Conservation (phyloP, 2,329 filamentous ascomycete species). For the Hypomyces perniciosus region DNA sequence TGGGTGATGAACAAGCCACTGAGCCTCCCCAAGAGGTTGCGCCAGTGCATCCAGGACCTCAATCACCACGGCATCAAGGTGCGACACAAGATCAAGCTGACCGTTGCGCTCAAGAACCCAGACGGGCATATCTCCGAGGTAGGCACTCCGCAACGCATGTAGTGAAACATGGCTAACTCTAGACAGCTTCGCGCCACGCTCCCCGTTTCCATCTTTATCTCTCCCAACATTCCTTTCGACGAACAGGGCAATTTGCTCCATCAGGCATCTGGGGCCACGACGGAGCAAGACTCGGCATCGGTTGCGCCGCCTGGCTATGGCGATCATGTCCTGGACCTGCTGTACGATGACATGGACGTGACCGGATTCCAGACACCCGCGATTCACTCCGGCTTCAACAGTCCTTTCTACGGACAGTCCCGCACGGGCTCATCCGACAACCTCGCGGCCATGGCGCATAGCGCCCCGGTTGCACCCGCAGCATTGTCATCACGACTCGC, state of each 20-base stretch:
- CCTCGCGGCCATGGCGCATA: slow-evolving; percentile 46
- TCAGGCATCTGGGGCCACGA: slow-evolving; percentile 46
- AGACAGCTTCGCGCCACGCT: slow-evolving; percentile 75
- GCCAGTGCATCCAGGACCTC: slow-evolving; percentile 81
- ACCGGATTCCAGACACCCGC: slow-evolving; percentile 75
- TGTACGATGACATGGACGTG: slow-evolving; percentile 82
- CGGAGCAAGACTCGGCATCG: slow-evolving; percentile 49
- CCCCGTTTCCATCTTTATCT: slow-evolving; percentile 90
- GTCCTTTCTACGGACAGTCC: slow-evolving; percentile 67
- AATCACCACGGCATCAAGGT: slow-evolving; percentile 87
- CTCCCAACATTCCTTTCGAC: slow-evolving; percentile 82
- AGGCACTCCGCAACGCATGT: slow-evolving; percentile 22
- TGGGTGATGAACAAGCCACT: slow-evolving; percentile 56
- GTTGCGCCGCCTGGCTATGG: slow-evolving; percentile 90
- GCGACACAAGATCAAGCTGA: slow-evolving; percentile 86
- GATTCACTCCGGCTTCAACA: slow-evolving; percentile 67
- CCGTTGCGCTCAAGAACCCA: slow-evolving; percentile 86
- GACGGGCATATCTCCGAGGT: slow-evolving; percentile 92
- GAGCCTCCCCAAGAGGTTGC: slow-evolving; percentile 74
- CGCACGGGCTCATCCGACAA: slow-evolving; percentile 78
- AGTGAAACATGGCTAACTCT: slow-evolving; percentile 9
- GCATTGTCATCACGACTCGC: slow-evolving; percentile 62
- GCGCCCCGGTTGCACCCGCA: slow-evolving; percentile 37
- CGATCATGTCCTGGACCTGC: slow-evolving; percentile 79
- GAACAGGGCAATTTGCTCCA: slow-evolving; percentile 75